Conservation (phyloP, 805 yeast species). For the Candida vartiovaarae region DNA sequence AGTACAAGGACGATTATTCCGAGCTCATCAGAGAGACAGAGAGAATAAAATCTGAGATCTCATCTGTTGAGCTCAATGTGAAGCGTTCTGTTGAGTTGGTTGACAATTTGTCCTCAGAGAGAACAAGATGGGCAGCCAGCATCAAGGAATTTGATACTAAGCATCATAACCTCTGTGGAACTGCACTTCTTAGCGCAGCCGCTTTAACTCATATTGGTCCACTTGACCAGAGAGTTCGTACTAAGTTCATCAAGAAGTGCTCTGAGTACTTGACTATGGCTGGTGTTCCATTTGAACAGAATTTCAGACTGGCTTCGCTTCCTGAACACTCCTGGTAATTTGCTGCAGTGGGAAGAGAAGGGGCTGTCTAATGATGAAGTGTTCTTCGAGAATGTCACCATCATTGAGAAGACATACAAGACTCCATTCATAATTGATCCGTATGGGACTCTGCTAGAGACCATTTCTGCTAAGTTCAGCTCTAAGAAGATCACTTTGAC, state of each 20-base stretch:
- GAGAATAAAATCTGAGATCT: slow-evolving; percentile 64
- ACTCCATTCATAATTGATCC: slow-evolving; percentile 74
- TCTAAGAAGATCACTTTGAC: slow-evolving; percentile 43
- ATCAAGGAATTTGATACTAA: slow-evolving; percentile 42
- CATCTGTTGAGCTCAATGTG: slow-evolving; percentile 50
- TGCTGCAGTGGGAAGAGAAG: slow-evolving; percentile 41
- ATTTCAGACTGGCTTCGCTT: slow-evolving; percentile 29
- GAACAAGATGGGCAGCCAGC: slow-evolving; percentile 65
- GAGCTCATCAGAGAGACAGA: slow-evolving; percentile 74
- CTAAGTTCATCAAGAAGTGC: slow-evolving; percentile 30
- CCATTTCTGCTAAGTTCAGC: slow-evolving; percentile 28
- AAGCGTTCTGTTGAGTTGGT: slow-evolving; percentile 55
- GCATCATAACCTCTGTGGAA: slow-evolving; percentile 50
- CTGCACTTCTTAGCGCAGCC: slow-evolving; percentile 57
- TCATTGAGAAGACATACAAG: slow-evolving; percentile 33
- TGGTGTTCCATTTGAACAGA: slow-evolving; percentile 33
- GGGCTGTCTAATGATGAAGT: slow-evolving; percentile 56
- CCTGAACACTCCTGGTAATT: slow-evolving; percentile 34
- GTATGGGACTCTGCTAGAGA: slow-evolving; percentile 36
- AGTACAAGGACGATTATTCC: slow-evolving; percentile 63
- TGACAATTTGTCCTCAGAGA: slow-evolving; percentile 58
- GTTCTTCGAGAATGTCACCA: slow-evolving; percentile 54
- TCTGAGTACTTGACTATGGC: slow-evolving; percentile 26
- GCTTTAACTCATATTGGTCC: slow-evolving; percentile 54
- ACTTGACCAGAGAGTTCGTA: slow-evolving; percentile 43